Base-by-base conservation (phyloP, 2,329 filamentous ascomycete genomes). In the Epichloe scottii region DNA sequence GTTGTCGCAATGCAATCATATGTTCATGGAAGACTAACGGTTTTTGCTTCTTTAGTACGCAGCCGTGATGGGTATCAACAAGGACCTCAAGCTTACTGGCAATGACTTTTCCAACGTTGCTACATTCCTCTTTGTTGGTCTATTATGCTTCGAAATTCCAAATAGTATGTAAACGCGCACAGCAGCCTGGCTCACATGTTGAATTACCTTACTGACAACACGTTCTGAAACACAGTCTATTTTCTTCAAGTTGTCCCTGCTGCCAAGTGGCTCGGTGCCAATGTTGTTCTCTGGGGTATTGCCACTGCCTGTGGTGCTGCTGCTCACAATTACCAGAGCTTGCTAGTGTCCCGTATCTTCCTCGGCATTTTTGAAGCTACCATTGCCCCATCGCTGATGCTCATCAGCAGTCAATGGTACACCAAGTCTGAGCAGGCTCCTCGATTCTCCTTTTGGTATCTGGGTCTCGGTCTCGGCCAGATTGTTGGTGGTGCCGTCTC, bases 401-500 rank as follows among this genome's bases (percentile, higher is more conserved):
- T 84, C 49, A 76, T 83, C 57, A 79, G 74, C 55, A 77, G 75
- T 51, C 72, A 77, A 59, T 82, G 76, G 71, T 82, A 80, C 58
- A 74, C 84, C 1, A 81, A 81, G 62, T 71, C 72, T 2, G 79
- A 83, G 61, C 76, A 78, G 58, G 75, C 77, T 3, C 75, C 77
- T 7, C 72, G 79, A 8, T 79, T 81, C 60, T 76, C 73, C 17
- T 71, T 82, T 58, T 82, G 79, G 79, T 82, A 81, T 59, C 69
- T 73, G 35, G 78, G 79, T 8, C 67, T 82, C 12, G 79, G 80
- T 1, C 63, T 79, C 3, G 78, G 77, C 5, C 79, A 82, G 63
- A 77, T 82, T n/a, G 70, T 84, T 21, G 76, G 78, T 2, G 79
- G 78, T 1, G 76, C 81, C 5, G 83, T 89, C 46, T 81, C 79